A percentile compares a stretch with the other conserved stretches of the same genome.
Evolutionary conservation across 345 rosid genomes (phyloP).

Genomic region (Sonneratia caseolaris): DNA sequence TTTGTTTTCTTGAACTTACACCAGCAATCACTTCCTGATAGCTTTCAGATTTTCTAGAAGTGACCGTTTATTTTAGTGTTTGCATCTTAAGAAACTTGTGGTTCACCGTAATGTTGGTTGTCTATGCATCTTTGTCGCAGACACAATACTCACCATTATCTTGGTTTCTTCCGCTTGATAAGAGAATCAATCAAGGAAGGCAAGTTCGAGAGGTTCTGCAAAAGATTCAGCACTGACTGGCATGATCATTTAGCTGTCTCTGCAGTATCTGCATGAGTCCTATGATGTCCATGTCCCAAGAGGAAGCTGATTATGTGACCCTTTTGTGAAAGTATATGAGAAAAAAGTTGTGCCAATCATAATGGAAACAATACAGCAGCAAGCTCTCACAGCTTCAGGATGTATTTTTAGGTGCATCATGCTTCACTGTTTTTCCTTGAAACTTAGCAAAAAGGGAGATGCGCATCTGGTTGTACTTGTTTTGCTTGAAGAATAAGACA

Average conservation of each 20-base stretch:
- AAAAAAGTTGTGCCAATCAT: not conserved
- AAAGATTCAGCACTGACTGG: conserved; percentile 27
- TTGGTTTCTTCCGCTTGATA: conserved; percentile 45
- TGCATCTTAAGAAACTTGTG: not conserved
- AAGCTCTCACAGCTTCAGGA: not conserved
- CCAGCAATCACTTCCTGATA: not conserved
- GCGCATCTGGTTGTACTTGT: not conserved
- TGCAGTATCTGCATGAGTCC: conserved; percentile 7
- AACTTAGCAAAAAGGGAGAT: not conserved
- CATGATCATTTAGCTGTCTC: conserved; percentile 21
- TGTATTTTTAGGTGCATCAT: not conserved
- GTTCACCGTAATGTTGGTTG: not conserved
- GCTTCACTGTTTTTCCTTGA: not conserved
- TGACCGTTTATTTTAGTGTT: not conserved
- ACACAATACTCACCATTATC: conserved; percentile 65
- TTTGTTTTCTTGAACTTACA: not conserved
- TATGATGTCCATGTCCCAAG: not conserved
- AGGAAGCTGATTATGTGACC: not conserved
- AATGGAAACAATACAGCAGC: not conserved
- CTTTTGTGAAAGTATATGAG: not conserved
- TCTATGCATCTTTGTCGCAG: conserved; percentile 23
- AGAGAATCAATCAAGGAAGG: conserved; percentile 52
- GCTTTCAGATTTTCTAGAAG: not conserved
- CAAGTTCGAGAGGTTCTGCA: conserved; percentile 33
- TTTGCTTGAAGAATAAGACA: not conserved